Evolutionary conservation across 192 early-diverging fungal genomes (phyloP).

Genomic region (Pilaira anomala): DNA sequence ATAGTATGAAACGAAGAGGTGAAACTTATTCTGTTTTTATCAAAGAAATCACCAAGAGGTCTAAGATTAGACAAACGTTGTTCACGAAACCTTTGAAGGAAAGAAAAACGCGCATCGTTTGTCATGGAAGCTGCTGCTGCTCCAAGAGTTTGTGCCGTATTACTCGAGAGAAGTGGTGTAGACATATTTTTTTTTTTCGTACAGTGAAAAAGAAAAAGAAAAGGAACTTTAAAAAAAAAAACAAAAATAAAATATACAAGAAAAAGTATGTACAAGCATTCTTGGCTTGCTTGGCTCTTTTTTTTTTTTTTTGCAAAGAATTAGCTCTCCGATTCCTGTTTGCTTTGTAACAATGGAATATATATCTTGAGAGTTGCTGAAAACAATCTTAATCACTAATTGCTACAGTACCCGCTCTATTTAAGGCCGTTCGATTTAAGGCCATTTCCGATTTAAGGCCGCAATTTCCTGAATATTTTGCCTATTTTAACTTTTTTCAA

Average conservation of each 20-base stretch:
- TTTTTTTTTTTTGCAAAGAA: too few relatives aligned
- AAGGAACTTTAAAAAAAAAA: not conserved
- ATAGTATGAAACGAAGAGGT: slow-evolving; percentile 39
- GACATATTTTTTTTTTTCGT: not conserved
- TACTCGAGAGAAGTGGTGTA: slow-evolving; percentile 19
- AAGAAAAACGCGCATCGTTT: slow-evolving; percentile 42
- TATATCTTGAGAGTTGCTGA: too few relatives aligned
- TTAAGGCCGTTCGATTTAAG: too few relatives aligned
- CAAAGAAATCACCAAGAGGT: slow-evolving; percentile 54
- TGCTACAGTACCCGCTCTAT: too few relatives aligned
- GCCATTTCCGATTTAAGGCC: too few relatives aligned
- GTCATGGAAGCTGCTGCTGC: slow-evolving; percentile 22
- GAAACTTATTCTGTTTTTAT: slow-evolving; percentile 49
- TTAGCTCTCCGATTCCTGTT: too few relatives aligned
- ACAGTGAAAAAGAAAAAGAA: not conserved
- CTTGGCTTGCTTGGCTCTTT: too few relatives aligned
- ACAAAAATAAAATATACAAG: not conserved
- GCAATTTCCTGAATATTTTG: too few relatives aligned
- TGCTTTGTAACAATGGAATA: too few relatives aligned
- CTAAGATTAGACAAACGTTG: slow-evolving; percentile 49
- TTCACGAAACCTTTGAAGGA: slow-evolving; percentile 45
- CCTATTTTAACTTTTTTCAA: too few relatives aligned
- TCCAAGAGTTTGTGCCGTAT: slow-evolving; percentile 24
- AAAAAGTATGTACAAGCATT: too few relatives aligned
- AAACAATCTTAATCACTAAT: too few relatives aligned